These are phyloP conservation scores for Hibiscus mutabilis DNA, from an alignment of 345 rosid genomes.

Conservation along the genomic window DNA sequence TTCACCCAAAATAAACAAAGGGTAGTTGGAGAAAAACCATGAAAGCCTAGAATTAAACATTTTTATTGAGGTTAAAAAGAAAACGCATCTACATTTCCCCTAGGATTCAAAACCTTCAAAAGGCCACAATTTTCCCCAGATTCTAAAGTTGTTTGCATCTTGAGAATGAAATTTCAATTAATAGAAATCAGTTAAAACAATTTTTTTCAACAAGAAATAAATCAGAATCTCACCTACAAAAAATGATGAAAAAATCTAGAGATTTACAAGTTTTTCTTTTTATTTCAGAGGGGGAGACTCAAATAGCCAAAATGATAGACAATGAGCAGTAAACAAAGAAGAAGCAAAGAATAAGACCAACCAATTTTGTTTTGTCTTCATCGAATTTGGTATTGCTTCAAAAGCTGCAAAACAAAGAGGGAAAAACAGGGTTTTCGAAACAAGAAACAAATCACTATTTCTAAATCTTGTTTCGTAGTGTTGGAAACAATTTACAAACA, in stretches of 20 bases:
- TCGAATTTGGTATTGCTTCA: too few relatives aligned
- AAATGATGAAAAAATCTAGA: neutral
- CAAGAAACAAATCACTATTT: too few relatives aligned
- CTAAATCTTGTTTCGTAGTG: too few relatives aligned
- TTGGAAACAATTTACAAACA: too few relatives aligned
- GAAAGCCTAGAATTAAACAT: too few relatives aligned
- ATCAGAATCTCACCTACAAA: conserved; percentile 18
- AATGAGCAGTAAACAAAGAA: neutral
- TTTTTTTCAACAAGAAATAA: neutral
- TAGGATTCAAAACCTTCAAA: neutral
- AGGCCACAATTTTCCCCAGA: conserved; percentile 20
- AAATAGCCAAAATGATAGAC: conserved; percentile 3
- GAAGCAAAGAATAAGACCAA: conserved; percentile 1
- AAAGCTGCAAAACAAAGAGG: too few relatives aligned
- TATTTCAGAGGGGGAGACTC: neutral
- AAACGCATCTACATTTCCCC: too few relatives aligned
- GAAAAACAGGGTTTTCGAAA: too few relatives aligned
- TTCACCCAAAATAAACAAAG: neutral
- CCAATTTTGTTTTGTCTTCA: neutral
- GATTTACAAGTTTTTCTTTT: neutral
- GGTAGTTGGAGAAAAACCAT: neutral
- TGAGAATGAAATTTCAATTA: conserved; percentile 12
- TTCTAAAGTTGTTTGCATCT: conserved; percentile 25
- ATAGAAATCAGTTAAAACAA: neutral
- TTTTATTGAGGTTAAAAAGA: too few relatives aligned